Base-by-base conservation (phyloP, 2,329 filamentous ascomycete genomes). In the Colletotrichum eleusines region DNA sequence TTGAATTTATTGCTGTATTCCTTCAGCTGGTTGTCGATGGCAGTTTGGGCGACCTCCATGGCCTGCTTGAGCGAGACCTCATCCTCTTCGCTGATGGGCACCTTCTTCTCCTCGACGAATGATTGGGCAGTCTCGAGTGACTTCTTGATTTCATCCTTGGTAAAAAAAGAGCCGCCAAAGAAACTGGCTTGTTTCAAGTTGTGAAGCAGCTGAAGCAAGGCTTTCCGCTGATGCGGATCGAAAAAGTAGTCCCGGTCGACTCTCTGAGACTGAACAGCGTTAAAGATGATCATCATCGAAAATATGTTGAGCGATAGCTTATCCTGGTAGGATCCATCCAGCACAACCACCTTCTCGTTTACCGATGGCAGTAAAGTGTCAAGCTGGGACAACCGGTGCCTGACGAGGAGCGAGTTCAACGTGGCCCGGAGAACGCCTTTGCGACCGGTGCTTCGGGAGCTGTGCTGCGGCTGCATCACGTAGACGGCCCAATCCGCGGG, bases 231-330 rank as follows among this genome's bases (percentile, higher is more conserved):
- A 16, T 87, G 89, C 0, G 89, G 87, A 75, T 97, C 92, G 75
- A 98, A 98, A 73, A 98, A 91, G 77, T 97, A 98, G 78, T 98
- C 95, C 66, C 88, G 85, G 75, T 95, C 95, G 0, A 88, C 90
- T 14, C 95, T 86, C 77, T 98, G 93, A 6, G 94, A 97, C 31
- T 95, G 95, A 0, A 98, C 90, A 0, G 94, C 90, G 77, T 98
- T 98, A 74, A 94, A 91, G 2, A 93, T 91, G 57, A 98, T 89
- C 77, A 94, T 90, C 81, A 96, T 92, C 0, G 93, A 88, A 77
- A 98, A 98, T 1, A 97, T 81, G 74, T 97, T 97, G 33, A 95
- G 85, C 0, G 91, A 93, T 12, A 97, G 80, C 76, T 91, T 94
- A 79, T 98, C 95, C 76, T 95, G 94, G 75, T 91, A 94, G 1